Conservation (phyloP, 176 grass and related monocot species). For the Triticum dicoccoides region DNA sequence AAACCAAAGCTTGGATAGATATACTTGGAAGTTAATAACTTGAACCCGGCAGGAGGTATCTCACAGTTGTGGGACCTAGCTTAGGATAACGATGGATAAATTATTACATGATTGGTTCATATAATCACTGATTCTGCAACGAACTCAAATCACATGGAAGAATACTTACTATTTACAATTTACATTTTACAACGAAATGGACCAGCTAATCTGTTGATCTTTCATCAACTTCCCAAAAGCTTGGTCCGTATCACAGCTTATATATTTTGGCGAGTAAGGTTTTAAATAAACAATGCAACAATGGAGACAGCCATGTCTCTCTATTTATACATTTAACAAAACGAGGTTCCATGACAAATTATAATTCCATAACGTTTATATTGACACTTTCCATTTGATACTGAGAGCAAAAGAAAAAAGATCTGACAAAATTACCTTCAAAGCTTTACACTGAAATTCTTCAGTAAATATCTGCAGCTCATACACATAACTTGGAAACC, state of each 20-base stretch:
- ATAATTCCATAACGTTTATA: not conserved
- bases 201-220: not conserved
- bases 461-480: not conserved
- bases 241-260: not conserved
- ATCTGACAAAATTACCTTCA: slow-evolving; percentile 11
- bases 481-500: not conserved
- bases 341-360: not conserved
- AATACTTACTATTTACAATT: not conserved
- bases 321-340: not conserved
- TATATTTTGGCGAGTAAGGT: not conserved
- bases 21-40: slow-evolving; percentile 23
- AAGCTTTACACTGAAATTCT: slow-evolving; percentile 24
- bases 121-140: slow-evolving; percentile 14
- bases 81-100: not conserved
- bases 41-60: slow-evolving; percentile 26
- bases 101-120: not conserved
- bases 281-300: not conserved
- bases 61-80: not conserved
- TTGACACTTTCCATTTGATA: slow-evolving; percentile 12
- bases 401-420: not conserved
- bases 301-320: not conserved
- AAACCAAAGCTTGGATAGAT: slow-evolving; percentile 21
- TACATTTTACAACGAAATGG: not conserved
- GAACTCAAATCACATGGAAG: slow-evolving; percentile 8
- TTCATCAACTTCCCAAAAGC: not conserved